These are phyloP conservation scores for Paspalum notatum DNA, from an alignment of 176 grass and related monocot genomes.

Conservation along the genomic window DNA sequence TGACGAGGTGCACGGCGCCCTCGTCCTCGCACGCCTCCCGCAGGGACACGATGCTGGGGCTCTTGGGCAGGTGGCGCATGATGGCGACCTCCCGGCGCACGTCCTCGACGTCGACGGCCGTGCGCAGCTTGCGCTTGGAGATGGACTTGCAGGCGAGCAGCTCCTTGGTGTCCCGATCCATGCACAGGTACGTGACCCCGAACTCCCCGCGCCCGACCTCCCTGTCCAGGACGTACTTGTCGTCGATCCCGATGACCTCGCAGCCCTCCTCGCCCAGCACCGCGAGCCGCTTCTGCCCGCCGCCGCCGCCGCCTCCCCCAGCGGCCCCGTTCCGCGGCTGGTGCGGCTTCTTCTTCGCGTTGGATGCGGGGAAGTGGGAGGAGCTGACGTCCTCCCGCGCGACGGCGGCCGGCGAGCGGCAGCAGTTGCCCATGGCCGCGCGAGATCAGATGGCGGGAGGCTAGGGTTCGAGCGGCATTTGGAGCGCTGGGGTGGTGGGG, in stretches of 20 bases:
- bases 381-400: constrained; percentile 93
- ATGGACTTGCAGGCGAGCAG: constrained; percentile 98
- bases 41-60: constrained; percentile 72
- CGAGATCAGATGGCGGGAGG: constrained; percentile 33
- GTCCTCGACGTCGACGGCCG: constrained; percentile 94
- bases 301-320: constrained; percentile 28
- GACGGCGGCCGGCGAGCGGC: constrained; percentile 88
- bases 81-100: constrained; percentile 97
- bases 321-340: constrained; percentile 53
- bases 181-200: constrained; percentile 96
- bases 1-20: constrained; percentile 90
- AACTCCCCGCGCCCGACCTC: constrained; percentile 99
- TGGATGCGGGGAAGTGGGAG: constrained; percentile 64
- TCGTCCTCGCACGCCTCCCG: constrained; percentile 98
- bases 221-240: constrained; percentile 78
- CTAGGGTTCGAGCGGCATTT: constrained; percentile 70
- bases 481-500: constrained; percentile 1
- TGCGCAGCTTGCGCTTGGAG: constrained; percentile 96
- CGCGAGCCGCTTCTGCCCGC: constrained; percentile 63
- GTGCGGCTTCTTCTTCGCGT: constrained; percentile 66
- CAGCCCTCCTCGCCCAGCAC: constrained; percentile 67
- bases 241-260: constrained; percentile 70
- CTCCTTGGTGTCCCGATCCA: constrained; percentile 85
- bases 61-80: constrained; percentile 93
- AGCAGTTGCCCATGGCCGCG: constrained; percentile 91